Evolutionary conservation across 768 basidiomycete species (phyloP).

Genomic region (Hypholoma sublateritium): DNA sequence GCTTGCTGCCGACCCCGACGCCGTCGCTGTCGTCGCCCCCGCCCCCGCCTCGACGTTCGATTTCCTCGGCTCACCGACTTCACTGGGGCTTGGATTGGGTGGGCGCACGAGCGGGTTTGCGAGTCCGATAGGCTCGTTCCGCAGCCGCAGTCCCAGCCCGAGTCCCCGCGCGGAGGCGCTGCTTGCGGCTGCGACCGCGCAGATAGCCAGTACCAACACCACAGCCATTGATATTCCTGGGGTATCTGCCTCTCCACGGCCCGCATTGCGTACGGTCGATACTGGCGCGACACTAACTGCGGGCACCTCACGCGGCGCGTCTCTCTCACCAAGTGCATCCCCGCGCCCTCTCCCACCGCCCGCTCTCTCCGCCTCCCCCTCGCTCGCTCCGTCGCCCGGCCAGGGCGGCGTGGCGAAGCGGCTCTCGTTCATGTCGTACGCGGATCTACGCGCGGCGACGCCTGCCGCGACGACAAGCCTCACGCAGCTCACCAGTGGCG

Average conservation of each 20-base stretch:
- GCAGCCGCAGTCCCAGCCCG: constrained; percentile 69
- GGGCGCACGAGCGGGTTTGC: constrained; percentile 53
- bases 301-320: neutral
- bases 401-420: constrained; percentile 58
- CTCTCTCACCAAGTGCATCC: too few relatives aligned
- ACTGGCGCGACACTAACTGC: neutral
- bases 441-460: constrained; percentile 77
- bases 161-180: constrained; percentile 40
- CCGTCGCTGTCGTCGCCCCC: constrained; percentile 66
- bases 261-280: neutral
- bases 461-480: constrained; percentile 74
- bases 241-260: neutral
- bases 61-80: neutral
- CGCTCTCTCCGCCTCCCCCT: constrained; percentile 9
- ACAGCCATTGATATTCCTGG: too few relatives aligned
- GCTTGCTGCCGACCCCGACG: constrained; percentile 31
- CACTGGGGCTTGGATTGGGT: constrained; percentile 11
- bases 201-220: constrained; percentile 23
- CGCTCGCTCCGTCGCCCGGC: constrained; percentile 32
- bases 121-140: constrained; percentile 68
- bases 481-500: constrained; percentile 65
- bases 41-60: constrained; percentile 19
- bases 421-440: constrained; percentile 87
- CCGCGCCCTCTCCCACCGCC: neutral
- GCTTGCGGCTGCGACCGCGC: constrained; percentile 19